Conservation (phyloP, 345 rosid genomes). For the Populus tremula region DNA sequence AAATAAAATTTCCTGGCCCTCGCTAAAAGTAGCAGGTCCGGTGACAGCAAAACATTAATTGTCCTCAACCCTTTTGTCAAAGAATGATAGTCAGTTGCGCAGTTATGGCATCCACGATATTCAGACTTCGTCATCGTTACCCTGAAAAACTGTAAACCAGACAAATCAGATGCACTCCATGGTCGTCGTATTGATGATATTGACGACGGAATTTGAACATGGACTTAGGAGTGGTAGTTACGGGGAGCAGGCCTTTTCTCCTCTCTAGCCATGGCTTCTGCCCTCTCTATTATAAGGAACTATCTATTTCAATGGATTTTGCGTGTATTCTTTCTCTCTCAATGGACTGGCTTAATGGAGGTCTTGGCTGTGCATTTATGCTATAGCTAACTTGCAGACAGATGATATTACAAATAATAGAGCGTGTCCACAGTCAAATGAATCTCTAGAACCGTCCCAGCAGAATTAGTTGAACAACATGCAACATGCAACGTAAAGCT, state of each 20-base stretch:
- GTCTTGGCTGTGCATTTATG: too few relatives aligned
- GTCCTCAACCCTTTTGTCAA: constrained; percentile 53
- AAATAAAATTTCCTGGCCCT: constrained; percentile 48
- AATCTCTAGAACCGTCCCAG: background rate
- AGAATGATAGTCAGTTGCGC: background rate
- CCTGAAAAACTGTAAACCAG: background rate
- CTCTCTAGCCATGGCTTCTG: background rate
- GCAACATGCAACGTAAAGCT: too few relatives aligned
- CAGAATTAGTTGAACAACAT: background rate
- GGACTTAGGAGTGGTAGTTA: too few relatives aligned
- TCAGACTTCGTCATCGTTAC: background rate
- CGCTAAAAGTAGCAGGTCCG: constrained; percentile 45
- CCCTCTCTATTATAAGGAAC: too few relatives aligned
- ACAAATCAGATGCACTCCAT: too few relatives aligned
- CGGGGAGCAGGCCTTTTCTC: too few relatives aligned
- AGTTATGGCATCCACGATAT: background rate
- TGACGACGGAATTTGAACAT: too few relatives aligned
- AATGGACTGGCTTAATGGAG: too few relatives aligned
- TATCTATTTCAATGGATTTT: too few relatives aligned
- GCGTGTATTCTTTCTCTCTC: too few relatives aligned
- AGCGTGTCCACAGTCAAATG: background rate
- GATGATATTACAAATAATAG: background rate
- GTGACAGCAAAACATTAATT: constrained; percentile 52
- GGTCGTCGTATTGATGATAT: too few relatives aligned
- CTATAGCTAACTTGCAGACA: too few relatives aligned